Percentiles rank a stretch among this genome's conserved stretches.
Conservation (phyloP, 208 protist genomes). For the Leishmania major region DNA sequence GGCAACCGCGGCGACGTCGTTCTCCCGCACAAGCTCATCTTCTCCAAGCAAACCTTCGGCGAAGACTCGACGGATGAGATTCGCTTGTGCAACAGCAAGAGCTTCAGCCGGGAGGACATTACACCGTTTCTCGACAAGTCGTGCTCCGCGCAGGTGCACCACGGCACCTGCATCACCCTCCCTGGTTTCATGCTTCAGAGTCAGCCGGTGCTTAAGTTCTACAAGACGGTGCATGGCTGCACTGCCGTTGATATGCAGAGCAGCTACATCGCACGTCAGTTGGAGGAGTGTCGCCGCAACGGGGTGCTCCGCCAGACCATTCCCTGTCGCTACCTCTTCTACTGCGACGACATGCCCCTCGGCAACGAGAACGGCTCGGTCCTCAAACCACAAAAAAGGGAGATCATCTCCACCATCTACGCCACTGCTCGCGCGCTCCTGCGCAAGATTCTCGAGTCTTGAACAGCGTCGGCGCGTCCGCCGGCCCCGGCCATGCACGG, state of each 20-base stretch:
- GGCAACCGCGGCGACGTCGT: conserved; percentile 85
- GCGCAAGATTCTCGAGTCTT: conserved; percentile 31
- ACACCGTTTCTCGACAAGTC: conserved; percentile 48
- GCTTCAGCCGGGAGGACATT: conserved; percentile 42
- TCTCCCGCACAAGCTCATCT: conserved; percentile 74
- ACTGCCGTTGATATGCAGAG: conserved; percentile 85
- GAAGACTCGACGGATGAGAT: conserved; percentile 83
- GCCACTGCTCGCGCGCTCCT: conserved; percentile 55
- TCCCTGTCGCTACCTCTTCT: conserved; percentile 79
- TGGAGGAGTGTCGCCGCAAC: conserved; percentile 73
- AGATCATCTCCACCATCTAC: conserved; percentile 73
- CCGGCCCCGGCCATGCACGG: too few relatives aligned
- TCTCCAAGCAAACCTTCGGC: conserved; percentile 83
- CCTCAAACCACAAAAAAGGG: conserved; percentile 44
- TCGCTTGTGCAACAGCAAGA: conserved; percentile 65
- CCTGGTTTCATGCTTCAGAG: conserved; percentile 83
- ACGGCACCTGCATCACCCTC: conserved; percentile 69
- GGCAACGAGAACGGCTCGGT: conserved; percentile 57
- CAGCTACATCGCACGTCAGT: conserved; percentile 76
- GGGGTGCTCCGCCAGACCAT: conserved; percentile 56
- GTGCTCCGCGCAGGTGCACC: conserved; percentile 37
- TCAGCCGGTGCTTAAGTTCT: conserved; percentile 70
- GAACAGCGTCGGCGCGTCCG: background rate
- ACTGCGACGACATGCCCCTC: conserved; percentile 80
- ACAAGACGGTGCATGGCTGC: conserved; percentile 79